A percentile compares a stretch with the other conserved stretches of the same genome.
Conservation (phyloP, 345 rosid genomes). For the Eucalyptus erythrocorys region DNA sequence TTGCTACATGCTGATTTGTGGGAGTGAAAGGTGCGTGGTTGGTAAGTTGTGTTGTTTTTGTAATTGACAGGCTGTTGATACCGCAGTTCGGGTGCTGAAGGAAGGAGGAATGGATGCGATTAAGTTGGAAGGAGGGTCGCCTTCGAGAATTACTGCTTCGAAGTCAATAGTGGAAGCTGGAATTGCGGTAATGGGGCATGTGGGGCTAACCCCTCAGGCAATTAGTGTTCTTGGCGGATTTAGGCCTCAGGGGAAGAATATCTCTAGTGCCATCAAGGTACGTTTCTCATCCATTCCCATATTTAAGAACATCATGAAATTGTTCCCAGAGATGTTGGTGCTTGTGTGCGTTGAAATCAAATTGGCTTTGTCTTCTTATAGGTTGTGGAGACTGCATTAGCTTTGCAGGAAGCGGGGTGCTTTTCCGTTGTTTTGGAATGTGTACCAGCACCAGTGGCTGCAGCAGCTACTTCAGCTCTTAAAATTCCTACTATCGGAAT, state of each 20-base stretch:
- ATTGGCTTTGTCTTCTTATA: slow-evolving; percentile 4
- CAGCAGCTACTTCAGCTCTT: slow-evolving; percentile 88
- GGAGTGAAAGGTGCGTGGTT: not conserved
- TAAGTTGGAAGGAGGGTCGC: slow-evolving; percentile 82
- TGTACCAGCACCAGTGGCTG: slow-evolving; percentile 82
- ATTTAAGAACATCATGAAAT: not conserved
- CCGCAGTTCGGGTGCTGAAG: slow-evolving; percentile 65
- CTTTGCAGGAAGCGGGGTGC: slow-evolving; percentile 87
- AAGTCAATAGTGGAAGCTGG: slow-evolving; percentile 88
- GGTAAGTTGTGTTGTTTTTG: slow-evolving; percentile 1
- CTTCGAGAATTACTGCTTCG: slow-evolving; percentile 70
- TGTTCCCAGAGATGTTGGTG: not conserved
- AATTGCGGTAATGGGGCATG: slow-evolving; percentile 92
- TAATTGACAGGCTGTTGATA: slow-evolving; percentile 71
- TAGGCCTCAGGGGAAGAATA: slow-evolving; percentile 81
- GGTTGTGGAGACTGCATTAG: slow-evolving; percentile 94
- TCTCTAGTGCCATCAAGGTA: slow-evolving; percentile 81
- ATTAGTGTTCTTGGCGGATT: slow-evolving; percentile 96
- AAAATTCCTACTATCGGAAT: slow-evolving; percentile 83
- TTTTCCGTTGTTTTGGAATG: slow-evolving; percentile 89
- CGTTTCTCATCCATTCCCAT: not conserved
- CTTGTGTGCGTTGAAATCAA: not conserved
- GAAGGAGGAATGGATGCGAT: slow-evolving; percentile 95
- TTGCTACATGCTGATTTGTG: not conserved
- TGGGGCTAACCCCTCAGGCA: slow-evolving; percentile 93